A percentile compares a stretch with the other conserved stretches of the same genome.
Conservation (phyloP, 2,329 filamentous ascomycete species). For the Fusarium palustre region DNA sequence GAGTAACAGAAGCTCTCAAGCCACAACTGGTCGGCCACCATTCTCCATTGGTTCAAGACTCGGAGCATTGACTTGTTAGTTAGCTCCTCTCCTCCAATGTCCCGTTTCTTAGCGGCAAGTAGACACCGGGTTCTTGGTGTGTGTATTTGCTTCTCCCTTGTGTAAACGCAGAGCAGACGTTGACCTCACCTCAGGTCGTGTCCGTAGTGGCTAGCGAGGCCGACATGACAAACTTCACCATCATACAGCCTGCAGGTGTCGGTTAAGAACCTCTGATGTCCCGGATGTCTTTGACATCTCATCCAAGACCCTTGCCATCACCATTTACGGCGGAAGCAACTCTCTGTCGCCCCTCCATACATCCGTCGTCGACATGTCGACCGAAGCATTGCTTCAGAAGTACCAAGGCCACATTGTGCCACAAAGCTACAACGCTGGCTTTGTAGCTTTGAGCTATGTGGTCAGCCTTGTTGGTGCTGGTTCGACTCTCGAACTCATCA, state of each 20-base stretch:
- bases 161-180: slow-evolving; percentile 20
- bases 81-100: slow-evolving; percentile 10
- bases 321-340: slow-evolving; percentile 22
- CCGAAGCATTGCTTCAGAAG: slow-evolving; percentile 51
- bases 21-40: slow-evolving; percentile 22
- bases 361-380: slow-evolving; percentile 38
- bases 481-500: slow-evolving; percentile 84
- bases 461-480: slow-evolving; percentile 82
- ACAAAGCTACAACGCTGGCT: slow-evolving; percentile 66
- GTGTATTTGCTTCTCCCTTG: slow-evolving; percentile 31
- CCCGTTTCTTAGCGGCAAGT: slow-evolving; percentile 28
- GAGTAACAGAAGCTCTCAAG: slow-evolving; percentile 15
- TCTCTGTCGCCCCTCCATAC: slow-evolving; percentile 23
- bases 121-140: slow-evolving; percentile 13
- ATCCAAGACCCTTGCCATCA: slow-evolving; percentile 15
- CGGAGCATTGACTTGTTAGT: background rate
- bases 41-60: slow-evolving; percentile 31
- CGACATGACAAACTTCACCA: slow-evolving; percentile 33
- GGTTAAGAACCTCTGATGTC: slow-evolving; percentile 40
- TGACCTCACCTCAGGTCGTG: slow-evolving; percentile 16
- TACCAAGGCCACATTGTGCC: slow-evolving; percentile 62
- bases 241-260: slow-evolving; percentile 18
- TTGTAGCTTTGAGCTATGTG: slow-evolving; percentile 78
- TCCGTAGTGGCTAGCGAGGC: slow-evolving; percentile 21
- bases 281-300: slow-evolving; percentile 11